Base-by-base conservation (phyloP, 495 filamentous ascomycete genomes). In the Tirmania nivea region DNA sequence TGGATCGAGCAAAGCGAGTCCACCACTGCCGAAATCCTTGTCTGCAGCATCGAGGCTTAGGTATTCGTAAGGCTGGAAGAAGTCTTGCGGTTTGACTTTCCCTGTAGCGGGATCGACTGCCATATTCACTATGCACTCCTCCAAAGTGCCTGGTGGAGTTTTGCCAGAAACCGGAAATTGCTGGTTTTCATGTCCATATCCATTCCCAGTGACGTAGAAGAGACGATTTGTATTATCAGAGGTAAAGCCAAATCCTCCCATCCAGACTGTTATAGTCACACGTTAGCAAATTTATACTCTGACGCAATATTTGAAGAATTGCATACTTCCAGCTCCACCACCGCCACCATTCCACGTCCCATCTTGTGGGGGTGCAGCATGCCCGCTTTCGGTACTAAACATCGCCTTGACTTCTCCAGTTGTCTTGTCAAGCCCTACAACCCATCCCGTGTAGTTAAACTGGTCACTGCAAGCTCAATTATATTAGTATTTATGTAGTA, bases 401-500 rank as follows among this genome's bases (percentile, higher is more conserved):
- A 56, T 47, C 7, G 57, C 37, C 19, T 55, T 57, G 36, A 66
- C 53, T n/a, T 57, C 63, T 16, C 60, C 61, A 10, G 60, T 55
- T 19, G 53, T 58, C 19, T 62, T 65, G 55, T 65, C 65, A 25
- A 70, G 54, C 9, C 65, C 62, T 37, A 69, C 52, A 10, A 70
- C 52, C 55, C 63, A 64, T 3, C 70, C 70, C 6, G 70, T 73
- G 53, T 69, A 73, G 52, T 73, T 73, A 59, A 67, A 73, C 0
- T 66, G 54, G 51, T 70, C 70, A 51, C 70, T 31, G 25, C 25
- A 31, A 31, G 25, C 3, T 3, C 25, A 31, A 31, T 31, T 31
- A 31, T 31, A 31, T 31, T 31, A 31, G 25, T 31, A 1, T 31
- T 3, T 31, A 31, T 31, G 7, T 7, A 31, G 7, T 5, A 3